Evolutionary conservation across 1,284 basidiomycete genomes (phyloP).

Genomic region (Chondrostereum purpureum): DNA sequence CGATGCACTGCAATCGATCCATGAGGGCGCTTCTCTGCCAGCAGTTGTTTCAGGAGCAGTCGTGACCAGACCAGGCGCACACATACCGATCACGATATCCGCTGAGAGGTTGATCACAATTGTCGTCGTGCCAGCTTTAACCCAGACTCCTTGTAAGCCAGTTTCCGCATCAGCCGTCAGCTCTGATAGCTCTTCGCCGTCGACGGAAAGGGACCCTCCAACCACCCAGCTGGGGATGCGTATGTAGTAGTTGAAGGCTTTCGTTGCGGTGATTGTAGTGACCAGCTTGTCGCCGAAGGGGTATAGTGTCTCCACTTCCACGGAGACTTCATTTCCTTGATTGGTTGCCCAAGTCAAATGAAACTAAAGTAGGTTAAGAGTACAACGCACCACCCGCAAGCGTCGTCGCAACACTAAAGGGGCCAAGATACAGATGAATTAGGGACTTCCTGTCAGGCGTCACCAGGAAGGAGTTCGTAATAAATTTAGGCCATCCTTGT

Average conservation of each 20-base stretch:
- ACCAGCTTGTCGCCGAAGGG: slow-evolving; percentile 49
- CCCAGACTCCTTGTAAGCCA: slow-evolving; percentile 39
- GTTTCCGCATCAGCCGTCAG: slow-evolving; percentile 32
- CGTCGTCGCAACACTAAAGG: slow-evolving; percentile 37
- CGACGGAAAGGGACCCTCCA: slow-evolving; percentile 42
- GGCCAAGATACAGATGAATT: slow-evolving; percentile 52
- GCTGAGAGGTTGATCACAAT: slow-evolving; percentile 42
- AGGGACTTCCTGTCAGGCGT: slow-evolving; percentile 43
- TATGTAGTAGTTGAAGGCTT: slow-evolving; percentile 46
- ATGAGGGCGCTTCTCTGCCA: slow-evolving; percentile 42
- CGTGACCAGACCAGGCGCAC: no score
- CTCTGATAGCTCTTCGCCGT: slow-evolving; percentile 28
- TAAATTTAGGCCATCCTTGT: slow-evolving; percentile 58
- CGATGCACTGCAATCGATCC: slow-evolving; percentile 49
- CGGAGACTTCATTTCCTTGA: slow-evolving; percentile 39
- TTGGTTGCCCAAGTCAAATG: background rate
- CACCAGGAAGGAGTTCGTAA: slow-evolving; percentile 49
- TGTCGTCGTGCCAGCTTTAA: slow-evolving; percentile 38
- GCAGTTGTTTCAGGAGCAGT: no score
- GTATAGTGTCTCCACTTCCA: slow-evolving; percentile 46
- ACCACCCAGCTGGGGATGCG: slow-evolving; percentile 52
- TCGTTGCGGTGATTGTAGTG: slow-evolving; percentile 41
- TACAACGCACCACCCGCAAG: slow-evolving; percentile 33
- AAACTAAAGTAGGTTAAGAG: background rate
- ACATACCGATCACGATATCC: slow-evolving; percentile 39